Percentiles rank a stretch among this genome's conserved stretches.
phyloP scores from a whole-genome alignment of 176 grass and related monocot species.

The Metroxylon sagu region DNA sequence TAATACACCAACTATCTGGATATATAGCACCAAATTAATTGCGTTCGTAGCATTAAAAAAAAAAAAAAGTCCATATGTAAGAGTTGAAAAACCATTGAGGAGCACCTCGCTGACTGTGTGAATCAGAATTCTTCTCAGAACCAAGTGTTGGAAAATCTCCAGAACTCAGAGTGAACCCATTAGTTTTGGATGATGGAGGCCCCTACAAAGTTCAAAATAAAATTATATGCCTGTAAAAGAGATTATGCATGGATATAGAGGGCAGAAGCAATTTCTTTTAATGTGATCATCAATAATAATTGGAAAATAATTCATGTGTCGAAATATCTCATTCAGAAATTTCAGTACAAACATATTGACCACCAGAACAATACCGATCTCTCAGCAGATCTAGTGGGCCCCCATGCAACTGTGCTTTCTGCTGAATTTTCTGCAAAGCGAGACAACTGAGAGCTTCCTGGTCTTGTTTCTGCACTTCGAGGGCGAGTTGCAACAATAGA shows the following conservation, averaged over 20 bases:
- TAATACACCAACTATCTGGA: too few species aligned
- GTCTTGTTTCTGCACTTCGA: conserved; percentile 93
- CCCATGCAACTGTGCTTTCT: conserved; percentile 36
- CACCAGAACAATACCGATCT: conserved; percentile 13
- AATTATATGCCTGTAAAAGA: not conserved
- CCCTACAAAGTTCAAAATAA: conserved; percentile 35
- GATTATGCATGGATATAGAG: not conserved
- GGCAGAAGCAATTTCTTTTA: too few species aligned
- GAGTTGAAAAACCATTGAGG: not conserved
- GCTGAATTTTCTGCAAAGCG: conserved; percentile 75
- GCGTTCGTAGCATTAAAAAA: not conserved
- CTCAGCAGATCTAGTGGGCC: conserved; percentile 34
- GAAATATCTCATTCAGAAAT: too few species aligned
- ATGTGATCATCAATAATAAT: too few species aligned
- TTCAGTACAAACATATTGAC: not conserved
- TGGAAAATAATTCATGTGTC: too few species aligned
- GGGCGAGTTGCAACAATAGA: conserved; percentile 47
- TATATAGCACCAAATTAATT: too few species aligned
- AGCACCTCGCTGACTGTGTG: conserved; percentile 58
- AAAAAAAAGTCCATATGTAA: conserved; percentile 10
- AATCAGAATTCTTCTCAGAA: conserved; percentile 57
- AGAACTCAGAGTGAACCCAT: conserved; percentile 71
- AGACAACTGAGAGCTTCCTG: conserved; percentile 90
- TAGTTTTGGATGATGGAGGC: conserved; percentile 31
- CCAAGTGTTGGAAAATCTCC: conserved; percentile 96